These are phyloP conservation scores for Camelina hispida DNA, from an alignment of 345 rosid species.

Conservation along the genomic window DNA sequence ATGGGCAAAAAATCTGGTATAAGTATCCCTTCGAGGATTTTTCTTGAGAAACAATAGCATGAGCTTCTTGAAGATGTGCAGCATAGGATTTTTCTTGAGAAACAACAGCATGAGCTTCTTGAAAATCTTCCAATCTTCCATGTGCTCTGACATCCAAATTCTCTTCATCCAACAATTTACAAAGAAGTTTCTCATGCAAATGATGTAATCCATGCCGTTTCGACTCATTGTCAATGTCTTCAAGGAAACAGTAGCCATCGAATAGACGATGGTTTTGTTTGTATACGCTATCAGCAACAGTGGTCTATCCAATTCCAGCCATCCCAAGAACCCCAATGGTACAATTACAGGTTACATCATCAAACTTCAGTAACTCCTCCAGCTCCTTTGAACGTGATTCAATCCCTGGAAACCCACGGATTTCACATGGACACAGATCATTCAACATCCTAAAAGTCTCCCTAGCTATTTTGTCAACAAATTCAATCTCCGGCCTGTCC, in stretches of 20 bases:
- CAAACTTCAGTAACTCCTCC: constrained; percentile 26
- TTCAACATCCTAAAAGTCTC: constrained; percentile 36
- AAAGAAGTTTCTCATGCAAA: constrained; percentile 24
- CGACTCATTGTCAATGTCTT: constrained; percentile 19
- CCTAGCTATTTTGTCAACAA: constrained; percentile 2
- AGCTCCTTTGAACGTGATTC: constrained; percentile 31
- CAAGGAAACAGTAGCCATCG: constrained; percentile 31
- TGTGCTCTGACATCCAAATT: constrained; percentile 22
- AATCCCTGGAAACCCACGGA: not conserved
- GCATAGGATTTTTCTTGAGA: too few species aligned
- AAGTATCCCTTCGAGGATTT: too few species aligned
- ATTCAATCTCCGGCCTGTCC: constrained; percentile 33
- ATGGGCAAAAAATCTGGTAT: too few species aligned
- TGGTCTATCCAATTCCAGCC: constrained; percentile 36
- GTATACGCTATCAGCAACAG: constrained; percentile 12
- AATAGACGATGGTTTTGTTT: constrained; percentile 6
- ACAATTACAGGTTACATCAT: not conserved
- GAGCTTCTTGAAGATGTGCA: too few species aligned
- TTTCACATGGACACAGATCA: constrained; percentile 29
- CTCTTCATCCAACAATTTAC: constrained; percentile 27
- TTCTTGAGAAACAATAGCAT: too few species aligned
- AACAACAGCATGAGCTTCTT: too few species aligned
- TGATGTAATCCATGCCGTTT: not conserved
- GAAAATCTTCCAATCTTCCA: constrained; percentile 11
- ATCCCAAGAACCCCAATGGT: constrained; percentile 33